Evolutionary conservation across 2,329 filamentous ascomycete species (phyloP).

Genomic region (Aspergillus ustus): DNA sequence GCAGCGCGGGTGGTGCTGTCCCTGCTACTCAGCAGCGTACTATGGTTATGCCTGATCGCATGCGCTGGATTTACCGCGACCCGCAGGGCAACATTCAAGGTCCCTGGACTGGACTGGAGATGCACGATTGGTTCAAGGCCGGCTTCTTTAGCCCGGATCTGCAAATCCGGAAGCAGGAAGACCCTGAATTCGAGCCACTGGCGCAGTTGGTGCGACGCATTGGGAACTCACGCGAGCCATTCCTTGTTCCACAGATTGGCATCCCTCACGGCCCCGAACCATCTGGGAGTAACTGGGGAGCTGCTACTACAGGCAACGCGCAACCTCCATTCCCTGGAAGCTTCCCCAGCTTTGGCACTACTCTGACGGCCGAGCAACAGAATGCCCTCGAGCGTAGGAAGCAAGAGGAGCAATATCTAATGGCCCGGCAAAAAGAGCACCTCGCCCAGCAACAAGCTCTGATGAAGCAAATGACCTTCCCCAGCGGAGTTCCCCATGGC

Average conservation of each 20-base stretch:
- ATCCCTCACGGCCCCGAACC: slow-evolving; percentile 82
- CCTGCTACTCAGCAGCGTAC: slow-evolving; percentile 73
- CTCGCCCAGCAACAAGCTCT: slow-evolving; percentile 84
- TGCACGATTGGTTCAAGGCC: slow-evolving; percentile 99
- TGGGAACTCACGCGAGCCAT: slow-evolving; percentile 95
- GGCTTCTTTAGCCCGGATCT: slow-evolving; percentile 96
- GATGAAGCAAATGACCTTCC: slow-evolving; percentile 72
- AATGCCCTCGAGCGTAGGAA: slow-evolving; percentile 96
- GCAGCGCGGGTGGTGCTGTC: slow-evolving; percentile 62
- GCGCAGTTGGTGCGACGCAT: slow-evolving; percentile 94
- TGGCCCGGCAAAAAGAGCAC: slow-evolving; percentile 94
- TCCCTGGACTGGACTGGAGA: slow-evolving; percentile 93
- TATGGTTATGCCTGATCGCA: slow-evolving; percentile 99
- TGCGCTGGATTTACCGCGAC: slow-evolving; percentile 98
- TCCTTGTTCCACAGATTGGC: slow-evolving; percentile 95
- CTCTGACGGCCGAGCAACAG: slow-evolving; percentile 94
- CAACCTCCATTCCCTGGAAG: slow-evolving; percentile 89
- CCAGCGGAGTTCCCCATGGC: slow-evolving; percentile 53
- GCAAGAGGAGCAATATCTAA: slow-evolving; percentile 96
- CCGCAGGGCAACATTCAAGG: slow-evolving; percentile 91
- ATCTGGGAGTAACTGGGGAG: slow-evolving; percentile 55
- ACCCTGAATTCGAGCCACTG: slow-evolving; percentile 90
- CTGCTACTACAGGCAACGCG: slow-evolving; percentile 62
- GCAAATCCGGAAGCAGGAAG: slow-evolving; percentile 92
- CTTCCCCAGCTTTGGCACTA: slow-evolving; percentile 95